Conservation (phyloP, 306 rosid genomes). For the Casuarina equisetifolia region DNA sequence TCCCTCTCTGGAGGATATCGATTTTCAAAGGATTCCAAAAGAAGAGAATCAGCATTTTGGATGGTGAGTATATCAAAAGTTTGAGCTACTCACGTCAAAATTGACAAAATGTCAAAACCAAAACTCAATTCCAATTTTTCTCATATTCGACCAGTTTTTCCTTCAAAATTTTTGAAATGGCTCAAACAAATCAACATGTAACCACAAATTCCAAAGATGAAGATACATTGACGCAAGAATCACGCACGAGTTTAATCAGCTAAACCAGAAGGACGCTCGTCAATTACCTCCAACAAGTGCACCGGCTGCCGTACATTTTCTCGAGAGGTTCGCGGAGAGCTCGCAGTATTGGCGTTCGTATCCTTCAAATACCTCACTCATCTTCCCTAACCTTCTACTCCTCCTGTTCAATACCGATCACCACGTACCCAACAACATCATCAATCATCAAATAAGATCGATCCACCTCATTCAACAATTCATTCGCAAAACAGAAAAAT, state of each 20-base stretch:
- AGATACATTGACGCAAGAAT: neutral
- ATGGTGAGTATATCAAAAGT: neutral
- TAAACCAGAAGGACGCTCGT: neutral
- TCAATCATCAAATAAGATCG: neutral
- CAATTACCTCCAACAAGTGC: constrained; percentile 26
- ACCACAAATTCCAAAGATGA: neutral
- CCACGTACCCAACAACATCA: neutral
- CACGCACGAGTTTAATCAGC: neutral
- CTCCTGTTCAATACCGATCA: constrained; percentile 1
- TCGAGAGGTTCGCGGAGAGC: constrained; percentile 28
- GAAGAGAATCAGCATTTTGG: neutral
- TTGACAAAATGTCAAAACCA: neutral
- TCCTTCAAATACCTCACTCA: constrained; percentile 35
- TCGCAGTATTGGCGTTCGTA: constrained; percentile 40
- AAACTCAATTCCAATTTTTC: neutral
- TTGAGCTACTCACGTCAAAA: neutral
- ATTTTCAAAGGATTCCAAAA: neutral
- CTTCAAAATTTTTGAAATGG: neutral
- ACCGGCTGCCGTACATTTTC: constrained; percentile 21
- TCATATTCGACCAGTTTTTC: neutral
- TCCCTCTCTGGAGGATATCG: neutral
- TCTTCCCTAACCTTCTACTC: constrained; percentile 2
- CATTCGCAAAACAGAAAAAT: neutral
- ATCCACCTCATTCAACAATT: neutral
- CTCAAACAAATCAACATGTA: neutral